Evolutionary conservation across 2,329 filamentous ascomycete species (phyloP).

Genomic region (Colletotrichum sp.): DNA sequence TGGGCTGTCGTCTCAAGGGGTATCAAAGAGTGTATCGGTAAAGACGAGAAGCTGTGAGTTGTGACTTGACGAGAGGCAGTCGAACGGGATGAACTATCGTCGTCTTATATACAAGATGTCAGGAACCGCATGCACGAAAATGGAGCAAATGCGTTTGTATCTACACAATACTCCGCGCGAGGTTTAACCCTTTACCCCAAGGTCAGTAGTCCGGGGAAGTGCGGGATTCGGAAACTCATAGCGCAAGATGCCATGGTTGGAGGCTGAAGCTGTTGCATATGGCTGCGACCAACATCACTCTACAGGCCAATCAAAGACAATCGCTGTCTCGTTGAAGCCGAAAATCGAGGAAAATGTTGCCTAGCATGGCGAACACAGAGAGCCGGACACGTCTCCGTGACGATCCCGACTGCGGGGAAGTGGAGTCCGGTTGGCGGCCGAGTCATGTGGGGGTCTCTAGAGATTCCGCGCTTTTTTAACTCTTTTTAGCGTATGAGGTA

Average conservation of each 20-base stretch:
- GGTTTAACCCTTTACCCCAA: background rate
- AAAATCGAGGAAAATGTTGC: background rate
- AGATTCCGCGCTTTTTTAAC: background rate
- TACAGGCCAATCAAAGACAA: background rate
- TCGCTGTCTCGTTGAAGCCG: background rate
- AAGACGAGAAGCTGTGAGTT: background rate
- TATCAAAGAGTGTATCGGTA: background rate
- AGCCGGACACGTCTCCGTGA: background rate
- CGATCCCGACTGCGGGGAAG: constrained; percentile 12
- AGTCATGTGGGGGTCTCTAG: background rate
- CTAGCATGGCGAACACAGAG: background rate
- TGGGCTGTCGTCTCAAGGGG: background rate
- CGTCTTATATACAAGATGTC: background rate
- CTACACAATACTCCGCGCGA: background rate
- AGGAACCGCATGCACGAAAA: background rate
- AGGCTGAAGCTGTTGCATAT: constrained; percentile 1
- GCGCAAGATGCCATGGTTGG: background rate
- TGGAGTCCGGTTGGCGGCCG: background rate
- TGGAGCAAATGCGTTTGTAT: background rate
- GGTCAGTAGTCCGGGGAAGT: background rate
- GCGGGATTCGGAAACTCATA: background rate
- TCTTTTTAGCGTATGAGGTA: fast-evolving
- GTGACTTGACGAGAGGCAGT: background rate
- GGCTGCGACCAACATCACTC: background rate
- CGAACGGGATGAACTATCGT: background rate